Percentiles rank a stretch among this genome's conserved stretches.
Evolutionary conservation across 805 yeast species (phyloP).

Genomic region (Candida railenensis): DNA sequence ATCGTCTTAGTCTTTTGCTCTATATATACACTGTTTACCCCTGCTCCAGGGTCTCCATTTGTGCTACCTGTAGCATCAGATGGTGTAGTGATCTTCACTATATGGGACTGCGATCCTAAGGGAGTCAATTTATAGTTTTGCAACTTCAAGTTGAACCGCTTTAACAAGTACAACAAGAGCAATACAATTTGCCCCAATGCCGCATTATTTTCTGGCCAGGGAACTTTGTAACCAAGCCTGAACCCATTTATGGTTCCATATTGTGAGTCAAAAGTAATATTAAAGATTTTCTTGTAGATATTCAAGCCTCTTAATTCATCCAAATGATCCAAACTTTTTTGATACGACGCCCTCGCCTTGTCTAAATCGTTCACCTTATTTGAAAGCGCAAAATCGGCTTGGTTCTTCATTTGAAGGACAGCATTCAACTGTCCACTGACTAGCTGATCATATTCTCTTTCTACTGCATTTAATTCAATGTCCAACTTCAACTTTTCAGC

Average conservation of each 20-base stretch:
- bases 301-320: constrained; percentile 74
- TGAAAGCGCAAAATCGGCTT: constrained; percentile 50
- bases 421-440: constrained; percentile 46
- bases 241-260: constrained; percentile 88
- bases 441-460: constrained; percentile 31
- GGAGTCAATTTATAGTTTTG: constrained; percentile 69
- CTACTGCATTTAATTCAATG: constrained; percentile 45
- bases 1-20: constrained; percentile 32
- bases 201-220: constrained; percentile 91
- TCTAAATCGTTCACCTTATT: constrained; percentile 56
- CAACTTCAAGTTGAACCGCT: constrained; percentile 54
- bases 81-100: constrained; percentile 49
- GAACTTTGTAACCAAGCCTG: constrained; percentile 73
- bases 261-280: constrained; percentile 78
- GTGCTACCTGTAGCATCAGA: not conserved
- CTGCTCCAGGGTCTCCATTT: not conserved
- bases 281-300: constrained; percentile 79
- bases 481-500: constrained; percentile 44
- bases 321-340: constrained; percentile 59
- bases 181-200: constrained; percentile 84
- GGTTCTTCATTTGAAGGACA: constrained; percentile 51
- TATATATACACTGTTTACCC: not conserved
- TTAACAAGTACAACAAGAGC: constrained; percentile 61
- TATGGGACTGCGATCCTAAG: constrained; percentile 79
- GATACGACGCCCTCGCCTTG: constrained; percentile 61